Conservation (phyloP, 129 eudicot genomes). For the Flaveria trinervia region DNA sequence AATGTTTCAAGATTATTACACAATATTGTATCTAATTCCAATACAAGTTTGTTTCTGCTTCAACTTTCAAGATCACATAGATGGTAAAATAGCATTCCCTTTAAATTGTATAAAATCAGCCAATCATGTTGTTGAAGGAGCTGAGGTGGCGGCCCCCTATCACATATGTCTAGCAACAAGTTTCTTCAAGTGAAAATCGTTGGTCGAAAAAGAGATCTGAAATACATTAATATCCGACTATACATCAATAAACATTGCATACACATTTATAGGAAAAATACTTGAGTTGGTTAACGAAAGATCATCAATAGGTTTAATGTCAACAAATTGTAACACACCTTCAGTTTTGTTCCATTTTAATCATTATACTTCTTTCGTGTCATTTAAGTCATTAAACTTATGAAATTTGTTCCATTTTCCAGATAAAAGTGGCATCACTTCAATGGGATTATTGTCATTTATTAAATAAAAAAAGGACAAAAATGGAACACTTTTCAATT, state of each 20-base stretch:
- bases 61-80: background rate
- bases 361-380: background rate
- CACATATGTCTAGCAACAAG: background rate
- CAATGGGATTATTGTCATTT: background rate
- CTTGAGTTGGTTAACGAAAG: background rate
- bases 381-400: background rate
- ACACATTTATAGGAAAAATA: background rate
- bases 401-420: background rate
- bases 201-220: slow-evolving; percentile 8
- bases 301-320: background rate
- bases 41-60: slow-evolving; percentile 14
- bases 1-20: slow-evolving; percentile 8
- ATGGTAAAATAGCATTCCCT: slow-evolving; percentile 14
- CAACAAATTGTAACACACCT: background rate
- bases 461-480: too few species aligned
- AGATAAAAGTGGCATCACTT: background rate
- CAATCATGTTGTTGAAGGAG: slow-evolving; percentile 13
- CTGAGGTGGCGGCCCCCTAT: background rate
- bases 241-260: background rate
- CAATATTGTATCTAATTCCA: background rate
- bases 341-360: background rate
- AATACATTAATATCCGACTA: background rate
- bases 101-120: slow-evolving; percentile 31
- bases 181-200: background rate
- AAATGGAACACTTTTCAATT: too few species aligned